Evolutionary conservation across 176 grass and related monocot species (phyloP).

Genomic region (Elaeis guineensis): DNA sequence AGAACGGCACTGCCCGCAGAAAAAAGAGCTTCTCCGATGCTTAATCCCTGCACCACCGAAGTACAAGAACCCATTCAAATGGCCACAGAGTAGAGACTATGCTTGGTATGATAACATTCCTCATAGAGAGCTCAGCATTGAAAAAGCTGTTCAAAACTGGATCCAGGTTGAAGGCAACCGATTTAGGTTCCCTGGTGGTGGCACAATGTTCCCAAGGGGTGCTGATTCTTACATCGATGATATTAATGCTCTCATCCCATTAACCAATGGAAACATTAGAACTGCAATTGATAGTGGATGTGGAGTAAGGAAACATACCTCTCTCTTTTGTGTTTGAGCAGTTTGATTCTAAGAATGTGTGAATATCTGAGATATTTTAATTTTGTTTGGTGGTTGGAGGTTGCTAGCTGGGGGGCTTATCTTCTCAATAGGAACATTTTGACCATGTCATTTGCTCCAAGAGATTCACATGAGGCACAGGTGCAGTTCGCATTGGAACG

Average conservation of each 20-base stretch:
- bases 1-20: slow-evolving; percentile 69
- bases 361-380: too few species aligned
- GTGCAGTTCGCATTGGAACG: slow-evolving; percentile 84
- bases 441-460: slow-evolving; percentile 88
- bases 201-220: slow-evolving; percentile 75
- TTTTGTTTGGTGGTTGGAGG: slow-evolving; percentile 21
- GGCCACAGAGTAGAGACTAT: slow-evolving; percentile 67
- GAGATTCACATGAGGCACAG: slow-evolving; percentile 79
- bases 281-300: slow-evolving; percentile 84
- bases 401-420: slow-evolving; percentile 90
- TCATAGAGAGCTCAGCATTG: slow-evolving; percentile 76
- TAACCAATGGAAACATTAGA: slow-evolving; percentile 58
- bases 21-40: slow-evolving; percentile 45
- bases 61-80: slow-evolving; percentile 74
- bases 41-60: slow-evolving; percentile 61
- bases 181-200: slow-evolving; percentile 74
- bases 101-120: slow-evolving; percentile 95
- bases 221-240: slow-evolving; percentile 82
- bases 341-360: slow-evolving; percentile 2
- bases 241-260: slow-evolving; percentile 50
- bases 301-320: slow-evolving; percentile 38
- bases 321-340: slow-evolving; percentile 4
- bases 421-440: slow-evolving; percentile 65
- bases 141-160: slow-evolving; percentile 90
- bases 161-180: slow-evolving; percentile 65